Conservation (phyloP, 768 basidiomycete genomes). For the Steccherinum ochraceum region DNA sequence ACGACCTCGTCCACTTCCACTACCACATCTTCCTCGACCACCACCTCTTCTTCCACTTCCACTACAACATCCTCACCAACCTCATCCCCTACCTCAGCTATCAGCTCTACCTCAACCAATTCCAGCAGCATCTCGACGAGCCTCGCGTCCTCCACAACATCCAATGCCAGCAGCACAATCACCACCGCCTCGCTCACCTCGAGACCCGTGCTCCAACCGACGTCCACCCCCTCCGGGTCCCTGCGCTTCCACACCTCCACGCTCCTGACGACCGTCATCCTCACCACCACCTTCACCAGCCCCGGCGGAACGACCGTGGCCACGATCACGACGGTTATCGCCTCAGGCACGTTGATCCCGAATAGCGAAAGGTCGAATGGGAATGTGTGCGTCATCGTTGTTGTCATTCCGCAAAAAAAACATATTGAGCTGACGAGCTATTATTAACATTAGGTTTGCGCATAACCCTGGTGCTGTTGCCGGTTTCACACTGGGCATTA, state of each 20-base stretch:
- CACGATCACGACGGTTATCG: slow-evolving; percentile 12
- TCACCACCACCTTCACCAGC: not conserved
- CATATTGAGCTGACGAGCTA: not conserved
- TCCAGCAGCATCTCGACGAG: not conserved
- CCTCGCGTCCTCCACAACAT: not conserved
- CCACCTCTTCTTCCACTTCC: not conserved
- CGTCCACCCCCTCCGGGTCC: not conserved
- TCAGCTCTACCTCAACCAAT: not conserved
- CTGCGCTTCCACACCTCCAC: slow-evolving; percentile 4
- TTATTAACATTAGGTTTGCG: slow-evolving; percentile 10
- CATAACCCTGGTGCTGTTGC: slow-evolving; percentile 19
- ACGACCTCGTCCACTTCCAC: not conserved
- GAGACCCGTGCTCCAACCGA: slow-evolving; percentile 4
- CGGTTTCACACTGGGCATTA: slow-evolving; percentile 16
- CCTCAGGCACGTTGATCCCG: slow-evolving; percentile 19
- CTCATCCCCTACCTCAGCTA: not conserved
- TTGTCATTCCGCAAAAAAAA: not conserved
- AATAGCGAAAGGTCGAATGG: slow-evolving; percentile 3
- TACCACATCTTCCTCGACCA: not conserved
- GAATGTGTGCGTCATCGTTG: slow-evolving; percentile 11
- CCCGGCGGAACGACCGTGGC: slow-evolving; percentile 7
- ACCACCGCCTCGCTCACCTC: not conserved
- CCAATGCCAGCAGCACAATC: not conserved
- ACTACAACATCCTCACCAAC: not conserved
- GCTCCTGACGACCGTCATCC: slow-evolving; percentile 6